Percentiles rank a stretch among this genome's conserved stretches.
Evolutionary conservation across 345 rosid species (phyloP).

Genomic region (Salix koriyanagi): DNA sequence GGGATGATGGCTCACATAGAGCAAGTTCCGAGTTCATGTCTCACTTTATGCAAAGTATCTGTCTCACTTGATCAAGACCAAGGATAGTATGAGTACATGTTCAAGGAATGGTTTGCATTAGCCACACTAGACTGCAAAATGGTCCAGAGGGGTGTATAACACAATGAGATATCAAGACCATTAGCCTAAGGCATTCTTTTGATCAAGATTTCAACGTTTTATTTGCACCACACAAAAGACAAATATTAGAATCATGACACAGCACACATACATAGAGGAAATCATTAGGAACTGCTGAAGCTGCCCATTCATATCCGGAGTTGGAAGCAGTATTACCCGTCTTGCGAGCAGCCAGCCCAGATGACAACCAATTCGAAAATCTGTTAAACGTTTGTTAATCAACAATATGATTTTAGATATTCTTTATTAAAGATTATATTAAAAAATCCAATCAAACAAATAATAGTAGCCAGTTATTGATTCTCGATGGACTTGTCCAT

Average conservation of each 20-base stretch:
- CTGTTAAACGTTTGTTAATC: constrained; percentile 31
- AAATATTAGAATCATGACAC: constrained; percentile 15
- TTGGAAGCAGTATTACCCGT: constrained; percentile 44
- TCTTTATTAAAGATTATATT: background rate
- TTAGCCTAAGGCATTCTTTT: background rate
- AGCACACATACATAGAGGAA: constrained; percentile 69
- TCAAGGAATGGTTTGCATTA: background rate
- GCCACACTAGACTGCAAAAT: background rate
- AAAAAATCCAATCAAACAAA: background rate
- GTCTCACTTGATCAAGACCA: background rate
- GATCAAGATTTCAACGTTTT: background rate
- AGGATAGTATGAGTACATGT: background rate
- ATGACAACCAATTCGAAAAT: constrained; percentile 79
- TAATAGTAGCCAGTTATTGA: background rate
- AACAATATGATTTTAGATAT: background rate
- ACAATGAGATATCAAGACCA: background rate
- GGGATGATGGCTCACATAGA: background rate
- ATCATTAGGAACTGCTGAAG: constrained; percentile 71
- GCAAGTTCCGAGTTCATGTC: background rate
- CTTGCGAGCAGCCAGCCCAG: constrained; percentile 68
- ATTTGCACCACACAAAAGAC: background rate
- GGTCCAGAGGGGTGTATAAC: background rate
- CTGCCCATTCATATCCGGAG: constrained; percentile 88
- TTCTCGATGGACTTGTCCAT: constrained; percentile 1
- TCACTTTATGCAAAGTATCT: background rate